Evolutionary conservation across 2,329 filamentous ascomycete species (phyloP), one percentile per base, ranked within the genome.

Genomic region (Dothideomycetes sp.): DNA sequence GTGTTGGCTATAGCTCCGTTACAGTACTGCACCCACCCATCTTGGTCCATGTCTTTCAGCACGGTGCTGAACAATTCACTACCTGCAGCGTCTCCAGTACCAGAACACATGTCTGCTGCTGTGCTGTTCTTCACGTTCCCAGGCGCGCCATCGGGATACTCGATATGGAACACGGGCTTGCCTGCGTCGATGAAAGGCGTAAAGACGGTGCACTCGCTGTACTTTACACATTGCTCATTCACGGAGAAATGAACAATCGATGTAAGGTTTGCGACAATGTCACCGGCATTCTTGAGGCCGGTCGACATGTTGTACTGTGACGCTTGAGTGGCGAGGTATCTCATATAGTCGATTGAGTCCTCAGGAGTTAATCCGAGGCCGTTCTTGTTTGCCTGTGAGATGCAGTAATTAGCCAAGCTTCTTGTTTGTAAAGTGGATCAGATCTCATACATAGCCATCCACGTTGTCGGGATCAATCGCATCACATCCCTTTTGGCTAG

Each of bases 151-250:
- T 70, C 63, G 3, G 77, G 77, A 51, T 84, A 84, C 60, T 84
- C 81, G 46, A 84, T 81, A 53, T 83, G 74, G 54, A 84, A 83
- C 22, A 84, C 79, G 2, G 80, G 79, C 56, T 84, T 83, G 22
- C 66, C 64, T 4, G 69, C 70, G 8, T 67, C 50, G 41, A 79
- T 69, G 51, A 83, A 83, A 3, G 68, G 57, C 2, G 61, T 57
- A 53, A 76, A 83, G 2, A 59, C 67, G 27, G 62, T 59, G 52
- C 79, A 83, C 54, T 84, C 78, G 4, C 60, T 43, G 49, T 73
- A 74, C 53, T 78, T 49, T 12, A 69, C 66, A 54, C 81, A 84
- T 59, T 83, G 71, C 63, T 84, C 81, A 56, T 83, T 81, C 49
- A 85, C 78, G 5, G 68, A 70, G 59, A 80, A 85, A 51, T 81